Conservation (phyloP, 2,329 filamentous ascomycete genomes). For the Taxawa tesnikishii region DNA sequence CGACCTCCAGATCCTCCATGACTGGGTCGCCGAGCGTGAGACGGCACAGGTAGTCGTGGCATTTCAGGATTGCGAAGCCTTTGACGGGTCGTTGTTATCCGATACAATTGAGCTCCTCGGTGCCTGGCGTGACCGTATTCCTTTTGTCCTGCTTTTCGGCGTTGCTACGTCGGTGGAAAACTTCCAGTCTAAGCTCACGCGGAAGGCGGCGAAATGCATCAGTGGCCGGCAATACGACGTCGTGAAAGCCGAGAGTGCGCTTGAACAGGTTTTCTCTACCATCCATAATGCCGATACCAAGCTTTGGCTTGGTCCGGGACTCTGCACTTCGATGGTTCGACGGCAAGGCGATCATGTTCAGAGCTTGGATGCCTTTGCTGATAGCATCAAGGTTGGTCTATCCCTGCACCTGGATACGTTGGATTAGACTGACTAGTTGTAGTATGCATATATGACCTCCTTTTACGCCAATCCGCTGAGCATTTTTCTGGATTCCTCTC, state of each 20-base stretch:
- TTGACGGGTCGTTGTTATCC: slow-evolving; percentile 59
- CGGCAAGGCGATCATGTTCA: slow-evolving; percentile 67
- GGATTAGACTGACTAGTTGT: slow-evolving; percentile 18
- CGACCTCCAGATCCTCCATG: slow-evolving; percentile 59
- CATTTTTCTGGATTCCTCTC: slow-evolving; percentile 46
- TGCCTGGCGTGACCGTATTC: slow-evolving; percentile 63
- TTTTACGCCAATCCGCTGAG: slow-evolving; percentile 70
- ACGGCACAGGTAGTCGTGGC: slow-evolving; percentile 55
- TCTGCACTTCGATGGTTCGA: slow-evolving; percentile 53
- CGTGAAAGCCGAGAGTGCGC: slow-evolving; percentile 56
- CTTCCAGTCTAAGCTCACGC: slow-evolving; percentile 61
- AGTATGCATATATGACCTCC: slow-evolving; percentile 80
- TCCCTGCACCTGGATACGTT: slow-evolving; percentile 11
- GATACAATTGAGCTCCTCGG: slow-evolving; percentile 58
- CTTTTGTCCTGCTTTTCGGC: slow-evolving; percentile 65
- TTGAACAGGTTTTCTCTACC: slow-evolving; percentile 61
- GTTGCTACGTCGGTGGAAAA: slow-evolving; percentile 73
- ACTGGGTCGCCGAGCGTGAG: slow-evolving; percentile 42
- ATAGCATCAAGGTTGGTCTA: slow-evolving; percentile 58
- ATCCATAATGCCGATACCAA: slow-evolving; percentile 45
- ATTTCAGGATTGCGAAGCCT: slow-evolving; percentile 73
- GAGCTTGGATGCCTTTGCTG: slow-evolving; percentile 60
- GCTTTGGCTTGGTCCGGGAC: slow-evolving; percentile 50
- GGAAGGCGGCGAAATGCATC: slow-evolving; percentile 54
- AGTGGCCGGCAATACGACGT: slow-evolving; percentile 66